These are phyloP conservation scores for Golovinomyces cichoracearum DNA, from an alignment of 2,329 filamentous ascomycete species.

Conservation along the genomic window DNA sequence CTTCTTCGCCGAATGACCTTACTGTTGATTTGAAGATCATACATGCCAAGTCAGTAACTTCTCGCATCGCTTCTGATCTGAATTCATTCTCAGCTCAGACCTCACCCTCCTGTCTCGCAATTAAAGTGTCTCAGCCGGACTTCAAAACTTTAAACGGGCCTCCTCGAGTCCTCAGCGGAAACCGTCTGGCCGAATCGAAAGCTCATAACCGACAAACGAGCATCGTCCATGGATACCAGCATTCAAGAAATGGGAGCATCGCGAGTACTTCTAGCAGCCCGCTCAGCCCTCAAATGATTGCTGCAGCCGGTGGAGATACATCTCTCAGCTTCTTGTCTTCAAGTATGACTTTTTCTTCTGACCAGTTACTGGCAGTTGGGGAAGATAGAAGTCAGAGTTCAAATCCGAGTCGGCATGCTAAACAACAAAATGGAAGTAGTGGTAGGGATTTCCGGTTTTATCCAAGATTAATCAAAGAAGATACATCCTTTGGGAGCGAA, in stretches of 20 bases:
- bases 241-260: conserved; percentile 70
- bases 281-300: conserved; percentile 65
- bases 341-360: conserved; percentile 13
- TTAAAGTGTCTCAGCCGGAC: conserved; percentile 7
- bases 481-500: conserved; percentile 85
- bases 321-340: conserved; percentile 11
- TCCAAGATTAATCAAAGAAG: conserved; percentile 41
- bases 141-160: conserved; percentile 9
- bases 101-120: conserved; percentile 5
- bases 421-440: conserved; percentile 40
- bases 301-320: conserved; percentile 27
- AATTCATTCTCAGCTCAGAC: conserved; percentile 7
- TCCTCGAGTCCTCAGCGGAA: conserved; percentile 9
- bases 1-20: conserved; percentile 9
- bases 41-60: conserved; percentile 12
- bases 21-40: conserved; percentile 11
- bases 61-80: conserved; percentile 7
- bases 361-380: conserved; percentile 17
- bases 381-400: conserved; percentile 21
- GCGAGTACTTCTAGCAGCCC: conserved; percentile 59
- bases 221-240: conserved; percentile 88
- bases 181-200: conserved; percentile 29
- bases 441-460: conserved; percentile 41
- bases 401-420: conserved; percentile 28
- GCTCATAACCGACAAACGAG: conserved; percentile 76